phyloP scores from a whole-genome alignment of 306 rosid species.

The Pueraria montana region DNA sequence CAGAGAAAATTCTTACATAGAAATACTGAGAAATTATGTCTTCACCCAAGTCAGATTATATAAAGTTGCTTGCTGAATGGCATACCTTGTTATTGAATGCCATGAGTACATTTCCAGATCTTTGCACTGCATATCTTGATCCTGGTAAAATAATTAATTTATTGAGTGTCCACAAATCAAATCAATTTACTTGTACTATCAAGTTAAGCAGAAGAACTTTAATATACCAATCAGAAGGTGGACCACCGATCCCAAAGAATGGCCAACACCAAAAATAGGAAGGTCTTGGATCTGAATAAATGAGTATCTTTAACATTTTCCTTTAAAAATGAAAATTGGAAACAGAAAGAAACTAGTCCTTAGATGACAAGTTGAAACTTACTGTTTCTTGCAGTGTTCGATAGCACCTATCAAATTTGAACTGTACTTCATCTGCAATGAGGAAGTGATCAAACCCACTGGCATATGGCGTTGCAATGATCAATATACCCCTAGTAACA shows the following conservation, averaged over 20 bases:
- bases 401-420: constrained; percentile 92
- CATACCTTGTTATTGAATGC: constrained; percentile 96
- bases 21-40: constrained; percentile 19
- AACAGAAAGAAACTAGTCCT: constrained; percentile 38
- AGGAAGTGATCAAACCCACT: constrained; percentile 99
- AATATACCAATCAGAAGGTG: constrained; percentile 94
- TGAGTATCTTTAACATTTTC: constrained; percentile 44
- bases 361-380: constrained; percentile 47
- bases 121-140: constrained; percentile 97
- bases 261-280: constrained; percentile 94
- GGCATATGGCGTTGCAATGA: constrained; percentile 97
- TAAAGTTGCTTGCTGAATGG: constrained; percentile 2
- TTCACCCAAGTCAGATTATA: neutral
- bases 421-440: constrained; percentile 96
- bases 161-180: constrained; percentile 49
- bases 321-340: neutral
- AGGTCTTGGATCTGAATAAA: constrained; percentile 83
- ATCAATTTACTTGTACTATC: constrained; percentile 44
- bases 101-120: constrained; percentile 93
- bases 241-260: constrained; percentile 96
- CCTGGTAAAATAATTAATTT: constrained; percentile 69
- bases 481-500: constrained; percentile 75
- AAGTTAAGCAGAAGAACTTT: constrained; percentile 44
- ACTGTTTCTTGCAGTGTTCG: constrained; percentile 75
- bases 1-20: neutral